Percentiles rank a stretch among this genome's conserved stretches.
Conservation (phyloP, 345 rosid species). For the Camelina laxa region DNA sequence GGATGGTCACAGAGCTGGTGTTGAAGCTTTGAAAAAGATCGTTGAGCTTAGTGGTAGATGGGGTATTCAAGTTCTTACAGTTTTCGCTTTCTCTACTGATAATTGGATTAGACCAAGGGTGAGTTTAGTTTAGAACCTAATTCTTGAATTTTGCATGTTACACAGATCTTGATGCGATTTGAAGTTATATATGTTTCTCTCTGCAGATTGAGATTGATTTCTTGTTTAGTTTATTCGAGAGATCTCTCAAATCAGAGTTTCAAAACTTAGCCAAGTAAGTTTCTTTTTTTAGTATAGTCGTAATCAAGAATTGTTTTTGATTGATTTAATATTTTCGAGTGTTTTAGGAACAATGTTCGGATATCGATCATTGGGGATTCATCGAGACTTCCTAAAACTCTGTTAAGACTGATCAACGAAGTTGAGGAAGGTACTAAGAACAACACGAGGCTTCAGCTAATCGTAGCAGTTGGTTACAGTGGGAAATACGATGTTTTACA, state of each 20-base stretch:
- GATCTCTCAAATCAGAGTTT: conserved; percentile 50
- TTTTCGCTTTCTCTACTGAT: conserved; percentile 81
- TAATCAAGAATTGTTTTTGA: background rate
- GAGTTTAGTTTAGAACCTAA: background rate
- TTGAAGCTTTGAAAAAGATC: conserved; percentile 58
- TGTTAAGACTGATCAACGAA: conserved; percentile 46
- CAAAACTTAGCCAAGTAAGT: conserved; percentile 54
- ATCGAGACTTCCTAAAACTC: conserved; percentile 57
- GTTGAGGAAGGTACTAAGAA: conserved; percentile 57
- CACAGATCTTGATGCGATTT: background rate
- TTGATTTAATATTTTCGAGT: background rate
- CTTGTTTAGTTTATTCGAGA: conserved; percentile 70
- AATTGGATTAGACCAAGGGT: conserved; percentile 84
- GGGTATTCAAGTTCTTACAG: conserved; percentile 76
- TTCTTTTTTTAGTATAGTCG: background rate
- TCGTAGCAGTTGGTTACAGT: conserved; percentile 78
- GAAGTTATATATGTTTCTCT: background rate
- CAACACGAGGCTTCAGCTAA: conserved; percentile 61
- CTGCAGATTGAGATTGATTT: conserved; percentile 71
- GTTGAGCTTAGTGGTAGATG: conserved; percentile 57
- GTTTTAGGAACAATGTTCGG: conserved; percentile 40
- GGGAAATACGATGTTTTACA: conserved; percentile 74
- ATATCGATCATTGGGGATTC: conserved; percentile 68
- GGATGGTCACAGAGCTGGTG: conserved; percentile 76
- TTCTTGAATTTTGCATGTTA: background rate